Evolutionary conservation across 1,139 yeast species (phyloP).

Genomic region (Pichia sp.): DNA sequence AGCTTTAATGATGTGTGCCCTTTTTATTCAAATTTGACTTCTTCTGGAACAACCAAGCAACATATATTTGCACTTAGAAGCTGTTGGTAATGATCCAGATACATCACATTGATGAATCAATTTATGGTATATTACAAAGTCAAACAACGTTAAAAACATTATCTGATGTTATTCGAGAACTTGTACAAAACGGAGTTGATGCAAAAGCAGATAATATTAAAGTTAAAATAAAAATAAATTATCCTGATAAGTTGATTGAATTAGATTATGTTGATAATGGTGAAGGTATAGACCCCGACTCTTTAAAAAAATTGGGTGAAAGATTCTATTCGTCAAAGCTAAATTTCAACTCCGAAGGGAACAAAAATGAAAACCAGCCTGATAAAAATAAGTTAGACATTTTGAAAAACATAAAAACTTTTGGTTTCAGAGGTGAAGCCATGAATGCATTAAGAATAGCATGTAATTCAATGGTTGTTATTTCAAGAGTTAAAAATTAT

Average conservation of each 20-base stretch:
- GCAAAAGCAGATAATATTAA: constrained; percentile 58
- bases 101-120: neutral
- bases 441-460: constrained; percentile 30
- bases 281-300: constrained; percentile 54
- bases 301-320: constrained; percentile 53
- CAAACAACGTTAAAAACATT: constrained; percentile 7
- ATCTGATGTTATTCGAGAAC: constrained; percentile 53
- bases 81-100: neutral
- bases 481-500: constrained; percentile 31
- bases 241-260: constrained; percentile 35
- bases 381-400: constrained; percentile 36
- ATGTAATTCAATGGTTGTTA: constrained; percentile 32
- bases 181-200: constrained; percentile 76
- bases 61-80: neutral
- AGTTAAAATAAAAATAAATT: constrained; percentile 51
- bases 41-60: neutral
- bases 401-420: constrained; percentile 41
- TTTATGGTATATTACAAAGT: constrained; percentile 9
- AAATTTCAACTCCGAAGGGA: neutral
- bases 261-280: constrained; percentile 71
- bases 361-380: neutral
- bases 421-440: constrained; percentile 85
- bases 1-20: neutral
- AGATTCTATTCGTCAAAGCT: constrained; percentile 70
- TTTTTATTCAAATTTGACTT: neutral